A percentile compares a stretch with the other conserved stretches of the same genome.
Evolutionary conservation across 78 protist genomes (phyloP).

Genomic region (Speleostelium caveatum): DNA sequence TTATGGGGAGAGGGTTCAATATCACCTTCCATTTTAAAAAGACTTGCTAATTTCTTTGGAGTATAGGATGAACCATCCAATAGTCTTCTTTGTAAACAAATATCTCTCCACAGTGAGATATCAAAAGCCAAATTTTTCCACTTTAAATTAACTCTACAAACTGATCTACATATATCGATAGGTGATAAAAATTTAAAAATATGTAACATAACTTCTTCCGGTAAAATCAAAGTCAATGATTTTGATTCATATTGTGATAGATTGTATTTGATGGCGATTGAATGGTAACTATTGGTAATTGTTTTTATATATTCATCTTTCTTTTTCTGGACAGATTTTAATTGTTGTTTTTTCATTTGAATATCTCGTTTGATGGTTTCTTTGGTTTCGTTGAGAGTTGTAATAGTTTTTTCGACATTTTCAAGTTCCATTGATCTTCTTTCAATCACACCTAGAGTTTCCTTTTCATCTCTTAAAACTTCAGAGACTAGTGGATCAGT

Average conservation of each 20-base stretch:
- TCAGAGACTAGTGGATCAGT: slow-evolving; percentile 67
- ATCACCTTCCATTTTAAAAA: not conserved
- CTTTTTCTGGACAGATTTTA: slow-evolving; percentile 21
- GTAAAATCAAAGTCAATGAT: slow-evolving; percentile 45
- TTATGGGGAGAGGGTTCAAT: not conserved
- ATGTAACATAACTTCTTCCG: slow-evolving; percentile 69
- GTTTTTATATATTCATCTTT: slow-evolving; percentile 67
- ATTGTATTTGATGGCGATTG: slow-evolving; percentile 53
- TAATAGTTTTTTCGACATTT: slow-evolving; percentile 37
- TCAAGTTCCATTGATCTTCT: slow-evolving; percentile 22
- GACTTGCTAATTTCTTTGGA: not conserved
- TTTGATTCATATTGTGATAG: slow-evolving; percentile 12
- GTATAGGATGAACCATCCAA: slow-evolving; percentile 37
- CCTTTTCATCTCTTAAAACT: slow-evolving; percentile 46
- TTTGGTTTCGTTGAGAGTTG: slow-evolving; percentile 20
- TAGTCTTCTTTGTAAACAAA: slow-evolving; percentile 58
- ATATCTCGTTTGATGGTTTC: slow-evolving; percentile 44
- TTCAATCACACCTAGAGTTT: slow-evolving; percentile 34
- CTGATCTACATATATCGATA: slow-evolving; percentile 55
- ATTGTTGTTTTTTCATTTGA: not conserved
- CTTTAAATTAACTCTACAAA: slow-evolving; percentile 38
- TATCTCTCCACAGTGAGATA: slow-evolving; percentile 56
- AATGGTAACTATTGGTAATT: slow-evolving; percentile 39
- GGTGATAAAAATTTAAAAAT: slow-evolving; percentile 64
- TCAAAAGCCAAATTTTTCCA: slow-evolving; percentile 66